A percentile compares a stretch with the other conserved stretches of the same genome.
These are phyloP conservation scores for Fusarium nodosum DNA, from an alignment of 2,329 filamentous ascomycete genomes.

Conservation along the genomic window DNA sequence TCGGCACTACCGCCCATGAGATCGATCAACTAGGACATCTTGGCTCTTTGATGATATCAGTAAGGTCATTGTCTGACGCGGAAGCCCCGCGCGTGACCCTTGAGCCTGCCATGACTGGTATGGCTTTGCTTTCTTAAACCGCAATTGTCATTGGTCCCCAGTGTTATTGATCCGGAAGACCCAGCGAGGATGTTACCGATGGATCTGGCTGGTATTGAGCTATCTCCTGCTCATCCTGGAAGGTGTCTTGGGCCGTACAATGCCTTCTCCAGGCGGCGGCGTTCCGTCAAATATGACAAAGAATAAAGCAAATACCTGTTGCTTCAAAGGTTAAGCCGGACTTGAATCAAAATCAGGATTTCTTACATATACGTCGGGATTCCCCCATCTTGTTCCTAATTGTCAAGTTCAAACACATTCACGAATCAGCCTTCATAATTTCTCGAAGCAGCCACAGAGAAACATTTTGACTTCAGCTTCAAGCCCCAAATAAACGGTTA, in stretches of 20 bases:
- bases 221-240: conserved; percentile 31
- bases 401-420: conserved; percentile 20
- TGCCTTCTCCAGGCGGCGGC: conserved; percentile 47
- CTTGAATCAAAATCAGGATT: conserved; percentile 28
- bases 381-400: conserved; percentile 24
- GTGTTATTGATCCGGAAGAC: conserved; percentile 20
- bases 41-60: conserved; percentile 49
- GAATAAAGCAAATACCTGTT: conserved; percentile 26
- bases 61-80: conserved; percentile 43
- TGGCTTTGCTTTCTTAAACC: conserved; percentile 43
- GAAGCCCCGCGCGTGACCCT: conserved; percentile 46
- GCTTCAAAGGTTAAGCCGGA: conserved; percentile 44
- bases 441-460: conserved; percentile 30
- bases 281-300: conserved; percentile 45
- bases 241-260: conserved; percentile 46
- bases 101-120: conserved; percentile 39
- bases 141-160: conserved; percentile 40
- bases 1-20: conserved; percentile 46
- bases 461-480: conserved; percentile 21
- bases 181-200: conserved; percentile 36
- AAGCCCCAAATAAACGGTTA: conserved; percentile 24
- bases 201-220: conserved; percentile 22
- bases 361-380: conserved; percentile 45
- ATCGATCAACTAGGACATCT: conserved; percentile 32
- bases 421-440: conserved; percentile 20